phyloP scores from a whole-genome alignment of 345 rosid genomes.

The Trapa bicornis region DNA sequence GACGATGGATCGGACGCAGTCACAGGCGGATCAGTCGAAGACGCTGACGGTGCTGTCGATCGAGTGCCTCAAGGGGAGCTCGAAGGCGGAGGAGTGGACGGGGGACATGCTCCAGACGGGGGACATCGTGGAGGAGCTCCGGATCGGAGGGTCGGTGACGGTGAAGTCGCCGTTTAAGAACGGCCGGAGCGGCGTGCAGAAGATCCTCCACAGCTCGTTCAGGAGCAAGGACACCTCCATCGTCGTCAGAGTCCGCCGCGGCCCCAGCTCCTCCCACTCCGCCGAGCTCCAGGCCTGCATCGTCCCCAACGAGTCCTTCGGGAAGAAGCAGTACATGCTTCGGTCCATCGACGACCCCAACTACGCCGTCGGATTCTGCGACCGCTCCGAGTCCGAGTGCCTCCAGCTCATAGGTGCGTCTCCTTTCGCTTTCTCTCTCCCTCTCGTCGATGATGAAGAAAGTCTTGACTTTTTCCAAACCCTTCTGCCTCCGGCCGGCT shows the following conservation, averaged over 20 bases:
- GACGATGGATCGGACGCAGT: conserved; percentile 1
- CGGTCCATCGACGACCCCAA: conserved; percentile 85
- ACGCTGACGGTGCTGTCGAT: conserved; percentile 28
- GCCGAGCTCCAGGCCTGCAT: conserved; percentile 81
- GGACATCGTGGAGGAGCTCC: conserved; percentile 82
- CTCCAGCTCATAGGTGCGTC: conserved; percentile 71
- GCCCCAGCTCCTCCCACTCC: conserved; percentile 42
- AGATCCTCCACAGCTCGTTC: conserved; percentile 52
- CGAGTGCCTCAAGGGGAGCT: conserved; percentile 79
- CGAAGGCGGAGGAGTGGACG: conserved; percentile 90
- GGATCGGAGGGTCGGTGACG: conserved; percentile 30
- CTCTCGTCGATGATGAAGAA: too few relatives aligned
- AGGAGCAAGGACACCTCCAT: conserved; percentile 73
- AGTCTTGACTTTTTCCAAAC: background rate
- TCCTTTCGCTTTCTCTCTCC: background rate
- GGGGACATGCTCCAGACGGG: conserved; percentile 94
- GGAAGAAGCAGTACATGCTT: conserved; percentile 54
- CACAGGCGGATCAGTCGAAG: background rate
- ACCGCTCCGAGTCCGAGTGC: conserved; percentile 77
- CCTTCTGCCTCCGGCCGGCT: background rate
- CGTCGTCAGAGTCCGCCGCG: conserved; percentile 62
- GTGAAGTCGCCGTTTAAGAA: conserved; percentile 70
- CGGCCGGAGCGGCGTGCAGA: conserved; percentile 71
- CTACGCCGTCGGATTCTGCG: conserved; percentile 75
- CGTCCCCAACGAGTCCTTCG: conserved; percentile 67